Evolutionary conservation across 2,329 filamentous ascomycete genomes (phyloP).

Genomic region (Pseudogymnoascus sp.): DNA sequence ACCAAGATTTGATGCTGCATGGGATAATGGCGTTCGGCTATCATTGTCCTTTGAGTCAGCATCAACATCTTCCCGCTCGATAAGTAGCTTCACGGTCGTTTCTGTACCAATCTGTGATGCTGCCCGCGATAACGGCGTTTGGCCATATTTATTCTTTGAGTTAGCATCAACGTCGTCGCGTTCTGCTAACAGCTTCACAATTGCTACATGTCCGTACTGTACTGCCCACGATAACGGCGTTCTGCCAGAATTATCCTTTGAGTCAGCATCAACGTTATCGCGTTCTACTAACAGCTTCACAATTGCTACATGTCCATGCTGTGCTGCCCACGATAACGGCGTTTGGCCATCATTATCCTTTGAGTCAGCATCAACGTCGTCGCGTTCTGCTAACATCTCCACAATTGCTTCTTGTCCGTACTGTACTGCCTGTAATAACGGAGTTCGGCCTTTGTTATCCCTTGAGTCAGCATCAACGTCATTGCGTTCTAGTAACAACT

Average conservation of each 20-base stretch:
- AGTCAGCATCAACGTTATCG: neutral
- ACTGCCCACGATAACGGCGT: neutral
- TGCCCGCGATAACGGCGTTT: neutral
- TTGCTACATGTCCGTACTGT: neutral
- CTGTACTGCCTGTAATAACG: neutral
- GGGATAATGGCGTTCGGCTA: neutral
- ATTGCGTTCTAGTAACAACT: neutral
- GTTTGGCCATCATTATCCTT: no score
- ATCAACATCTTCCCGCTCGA: neutral
- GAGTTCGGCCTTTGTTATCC: neutral
- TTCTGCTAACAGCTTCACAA: neutral
- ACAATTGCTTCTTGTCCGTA: neutral
- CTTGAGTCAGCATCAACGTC: neutral
- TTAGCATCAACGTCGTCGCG: neutral
- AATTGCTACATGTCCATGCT: no score
- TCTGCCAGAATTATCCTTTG: neutral
- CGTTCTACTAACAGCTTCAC: no score
- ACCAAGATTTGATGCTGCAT: neutral
- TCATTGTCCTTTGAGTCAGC: neutral
- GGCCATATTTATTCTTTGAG: neutral
- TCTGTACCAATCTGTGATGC: neutral
- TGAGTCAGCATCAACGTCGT: no score
- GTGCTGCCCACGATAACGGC: no score
- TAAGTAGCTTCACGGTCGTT: neutral
- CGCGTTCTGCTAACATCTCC: neutral